Evolutionary conservation across 768 basidiomycete species (phyloP).

Genomic region (Suillus occidentalis): DNA sequence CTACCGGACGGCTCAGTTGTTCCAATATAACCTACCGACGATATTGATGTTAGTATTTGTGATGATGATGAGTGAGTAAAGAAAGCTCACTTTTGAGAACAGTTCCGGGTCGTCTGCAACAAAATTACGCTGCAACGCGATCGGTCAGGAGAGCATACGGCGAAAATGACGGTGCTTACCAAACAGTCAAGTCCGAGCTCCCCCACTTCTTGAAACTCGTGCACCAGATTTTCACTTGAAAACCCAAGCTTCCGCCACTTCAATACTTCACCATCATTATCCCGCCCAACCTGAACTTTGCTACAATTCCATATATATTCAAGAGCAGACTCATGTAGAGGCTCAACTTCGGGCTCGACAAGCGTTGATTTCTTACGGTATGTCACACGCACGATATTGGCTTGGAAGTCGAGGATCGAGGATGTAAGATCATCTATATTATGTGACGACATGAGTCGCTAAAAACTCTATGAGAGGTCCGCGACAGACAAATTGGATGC

Average conservation of each 20-base stretch:
- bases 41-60: slow-evolving; percentile 11
- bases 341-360: slow-evolving; percentile 68
- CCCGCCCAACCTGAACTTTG: slow-evolving; percentile 53
- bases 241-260: slow-evolving; percentile 85
- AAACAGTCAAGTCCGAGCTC: slow-evolving; percentile 81
- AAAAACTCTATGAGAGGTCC: slow-evolving; percentile 14
- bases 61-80: not conserved
- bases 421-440: slow-evolving; percentile 81
- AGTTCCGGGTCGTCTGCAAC: slow-evolving; percentile 66
- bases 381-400: slow-evolving; percentile 75
- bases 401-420: slow-evolving; percentile 85
- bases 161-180: slow-evolving; percentile 40
- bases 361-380: slow-evolving; percentile 79
- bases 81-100: slow-evolving; percentile 62
- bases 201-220: slow-evolving; percentile 79
- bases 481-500: slow-evolving; percentile 1
- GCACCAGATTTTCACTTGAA: slow-evolving; percentile 66
- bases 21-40: slow-evolving; percentile 67
- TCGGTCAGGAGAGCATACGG: not conserved
- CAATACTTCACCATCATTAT: slow-evolving; percentile 46
- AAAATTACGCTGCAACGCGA: slow-evolving; percentile 54
- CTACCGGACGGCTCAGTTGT: slow-evolving; percentile 70
- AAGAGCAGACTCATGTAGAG: slow-evolving; percentile 55
- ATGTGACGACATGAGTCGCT: slow-evolving; percentile 84
- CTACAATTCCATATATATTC: slow-evolving; percentile 69